phyloP scores from a whole-genome alignment of 768 basidiomycete species.

The Lanmaoa rubissima region DNA sequence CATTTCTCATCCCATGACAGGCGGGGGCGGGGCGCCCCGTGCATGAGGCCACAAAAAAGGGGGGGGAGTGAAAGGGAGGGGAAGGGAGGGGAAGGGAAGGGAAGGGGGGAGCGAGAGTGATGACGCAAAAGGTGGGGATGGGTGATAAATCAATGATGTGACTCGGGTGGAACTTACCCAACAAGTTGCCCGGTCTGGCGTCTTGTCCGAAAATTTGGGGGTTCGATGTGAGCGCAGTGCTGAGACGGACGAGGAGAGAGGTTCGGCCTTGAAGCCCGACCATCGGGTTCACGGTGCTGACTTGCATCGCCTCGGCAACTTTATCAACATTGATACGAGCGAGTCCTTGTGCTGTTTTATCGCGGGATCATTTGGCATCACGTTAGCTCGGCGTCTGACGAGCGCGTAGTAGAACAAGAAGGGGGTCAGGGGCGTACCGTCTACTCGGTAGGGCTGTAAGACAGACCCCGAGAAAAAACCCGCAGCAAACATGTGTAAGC shows the following conservation, averaged over 20 bases:
- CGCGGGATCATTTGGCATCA: constrained; percentile 1
- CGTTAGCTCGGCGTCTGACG: constrained; percentile 10
- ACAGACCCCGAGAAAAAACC: constrained; percentile 74
- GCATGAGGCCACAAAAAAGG: not conserved
- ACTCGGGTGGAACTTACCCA: constrained; percentile 46
- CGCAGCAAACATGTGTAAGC: constrained; percentile 80
- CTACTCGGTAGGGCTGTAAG: constrained; percentile 67
- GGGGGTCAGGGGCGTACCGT: constrained; percentile 52
- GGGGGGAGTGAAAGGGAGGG: not conserved
- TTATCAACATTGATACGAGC: constrained; percentile 56
- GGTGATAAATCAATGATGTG: not conserved
- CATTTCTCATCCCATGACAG: not conserved
- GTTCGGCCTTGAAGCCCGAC: constrained; percentile 88
- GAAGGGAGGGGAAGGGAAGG: no score
- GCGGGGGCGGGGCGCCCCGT: not conserved
- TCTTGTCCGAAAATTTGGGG: constrained; percentile 70
- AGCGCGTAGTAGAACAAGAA: not conserved
- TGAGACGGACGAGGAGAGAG: constrained; percentile 69
- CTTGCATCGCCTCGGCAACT: constrained; percentile 76
- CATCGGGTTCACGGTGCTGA: constrained; percentile 75
- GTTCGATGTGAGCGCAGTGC: constrained; percentile 62
- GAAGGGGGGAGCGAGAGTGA: not conserved
- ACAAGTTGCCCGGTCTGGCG: constrained; percentile 77
- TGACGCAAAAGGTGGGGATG: not conserved
- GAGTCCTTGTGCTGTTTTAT: constrained; percentile 65